Conservation (phyloP, 2,329 filamentous ascomycete species). For the Polytolypa hystricis region DNA sequence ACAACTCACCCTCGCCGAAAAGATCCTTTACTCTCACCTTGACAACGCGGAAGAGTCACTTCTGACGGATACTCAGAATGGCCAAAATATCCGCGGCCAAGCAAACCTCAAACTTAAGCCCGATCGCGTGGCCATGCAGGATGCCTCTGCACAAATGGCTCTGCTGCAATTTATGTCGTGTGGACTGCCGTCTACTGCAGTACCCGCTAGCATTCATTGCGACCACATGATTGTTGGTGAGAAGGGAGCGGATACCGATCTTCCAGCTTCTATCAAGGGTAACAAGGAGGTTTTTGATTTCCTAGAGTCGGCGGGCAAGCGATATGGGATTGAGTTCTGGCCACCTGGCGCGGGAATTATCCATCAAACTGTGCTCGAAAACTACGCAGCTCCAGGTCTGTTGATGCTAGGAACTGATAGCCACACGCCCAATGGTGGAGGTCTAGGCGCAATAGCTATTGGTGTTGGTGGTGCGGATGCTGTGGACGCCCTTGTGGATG, state of each 20-base stretch:
- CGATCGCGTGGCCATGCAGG: conserved; percentile 97
- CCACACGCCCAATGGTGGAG: conserved; percentile 95
- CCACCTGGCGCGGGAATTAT: conserved; percentile 89
- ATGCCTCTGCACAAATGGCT: conserved; percentile 97
- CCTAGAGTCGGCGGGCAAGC: conserved; percentile 79
- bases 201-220: conserved; percentile 95
- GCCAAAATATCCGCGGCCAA: conserved; percentile 68
- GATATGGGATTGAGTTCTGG: conserved; percentile 94
- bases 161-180: conserved; percentile 98
- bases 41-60: conserved; percentile 83
- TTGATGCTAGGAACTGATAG: conserved; percentile 99
- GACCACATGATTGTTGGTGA: conserved; percentile 98
- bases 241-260: conserved; percentile 74
- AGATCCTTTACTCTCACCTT: conserved; percentile 95
- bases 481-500: conserved; percentile 89
- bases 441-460: conserved; percentile 85
- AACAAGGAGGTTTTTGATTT: conserved; percentile 99
- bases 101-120: conserved; percentile 96
- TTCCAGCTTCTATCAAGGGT: conserved; percentile 72
- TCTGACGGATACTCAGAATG: conserved; percentile 70
- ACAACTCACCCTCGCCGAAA: conserved; percentile 80
- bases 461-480: conserved; percentile 95
- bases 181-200: conserved; percentile 74
- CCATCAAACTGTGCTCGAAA: conserved; percentile 95
- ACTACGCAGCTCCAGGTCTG: conserved; percentile 89